phyloP scores from a whole-genome alignment of 2,329 filamentous ascomycete genomes.

The Arthrinium phaeospermum region DNA sequence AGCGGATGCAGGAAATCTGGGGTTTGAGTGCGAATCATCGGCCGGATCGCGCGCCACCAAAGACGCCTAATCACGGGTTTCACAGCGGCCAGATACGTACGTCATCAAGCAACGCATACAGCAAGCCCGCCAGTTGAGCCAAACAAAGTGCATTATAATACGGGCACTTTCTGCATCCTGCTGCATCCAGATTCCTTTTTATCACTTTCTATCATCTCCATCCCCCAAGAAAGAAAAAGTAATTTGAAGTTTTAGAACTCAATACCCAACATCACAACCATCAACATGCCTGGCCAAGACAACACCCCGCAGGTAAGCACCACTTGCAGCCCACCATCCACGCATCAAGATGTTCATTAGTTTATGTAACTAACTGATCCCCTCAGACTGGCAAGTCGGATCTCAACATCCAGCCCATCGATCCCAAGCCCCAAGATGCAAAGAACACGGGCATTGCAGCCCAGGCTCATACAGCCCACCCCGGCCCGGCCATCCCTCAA shows the following conservation, averaged over 20 bases:
- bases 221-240: neutral
- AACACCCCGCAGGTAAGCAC: slow-evolving; percentile 18
- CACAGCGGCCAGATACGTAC: slow-evolving; percentile 36
- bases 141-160: slow-evolving; percentile 15
- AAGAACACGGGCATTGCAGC: slow-evolving; percentile 39
- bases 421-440: slow-evolving; percentile 46
- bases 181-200: neutral
- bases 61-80: slow-evolving; percentile 39
- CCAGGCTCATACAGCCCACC: slow-evolving; percentile 58
- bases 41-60: slow-evolving; percentile 23
- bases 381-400: slow-evolving; percentile 38
- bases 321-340: neutral
- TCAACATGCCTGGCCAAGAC: slow-evolving; percentile 20
- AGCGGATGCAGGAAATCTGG: slow-evolving; percentile 22
- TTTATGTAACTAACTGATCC: slow-evolving; percentile 14
- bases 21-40: slow-evolving; percentile 24
- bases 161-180: neutral
- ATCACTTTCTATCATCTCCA: neutral
- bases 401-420: slow-evolving; percentile 46
- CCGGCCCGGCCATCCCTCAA: slow-evolving; percentile 62
- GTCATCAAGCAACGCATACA: slow-evolving; percentile 32
- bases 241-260: neutral
- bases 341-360: neutral
- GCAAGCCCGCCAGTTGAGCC: neutral
- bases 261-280: neutral